Evolutionary conservation across 768 basidiomycete genomes (phyloP).

Genomic region (Agaricus subrufescens): DNA sequence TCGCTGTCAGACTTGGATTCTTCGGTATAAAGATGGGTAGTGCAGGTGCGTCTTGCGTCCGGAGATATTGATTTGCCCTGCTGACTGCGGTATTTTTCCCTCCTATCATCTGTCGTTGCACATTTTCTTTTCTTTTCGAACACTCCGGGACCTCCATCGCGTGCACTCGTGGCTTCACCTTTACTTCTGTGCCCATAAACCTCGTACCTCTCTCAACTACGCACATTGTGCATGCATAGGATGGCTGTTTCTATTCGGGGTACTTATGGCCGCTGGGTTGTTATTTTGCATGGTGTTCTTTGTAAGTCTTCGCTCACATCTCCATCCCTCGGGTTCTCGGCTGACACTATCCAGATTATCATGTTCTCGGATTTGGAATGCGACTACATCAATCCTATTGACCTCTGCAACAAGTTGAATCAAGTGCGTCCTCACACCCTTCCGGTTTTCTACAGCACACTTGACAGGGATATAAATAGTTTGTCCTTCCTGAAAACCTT

Average conservation of each 20-base stretch:
- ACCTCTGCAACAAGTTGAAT: conserved; percentile 98
- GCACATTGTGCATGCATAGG: conserved; percentile 38
- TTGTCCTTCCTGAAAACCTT: conserved; percentile 94
- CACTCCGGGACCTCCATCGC: no score
- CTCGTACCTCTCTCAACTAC: no score
- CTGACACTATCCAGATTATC: conserved; percentile 68
- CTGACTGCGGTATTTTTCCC: not conserved
- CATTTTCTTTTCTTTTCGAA: not conserved
- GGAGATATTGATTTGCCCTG: not conserved
- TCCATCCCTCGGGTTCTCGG: not conserved
- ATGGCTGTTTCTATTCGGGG: conserved; percentile 96
- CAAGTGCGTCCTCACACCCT: conserved; percentile 48
- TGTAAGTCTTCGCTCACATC: conserved; percentile 46
- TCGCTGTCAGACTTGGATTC: not conserved
- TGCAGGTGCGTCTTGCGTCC: conserved; percentile 29
- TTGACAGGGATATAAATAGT: conserved; percentile 41
- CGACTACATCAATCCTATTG: conserved; percentile 99
- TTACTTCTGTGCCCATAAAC: no score
- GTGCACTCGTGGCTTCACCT: no score
- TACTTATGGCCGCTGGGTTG: conserved; percentile 90
- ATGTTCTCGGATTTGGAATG: conserved; percentile 99
- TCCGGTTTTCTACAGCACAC: not conserved
- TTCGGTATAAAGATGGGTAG: conserved; percentile 29
- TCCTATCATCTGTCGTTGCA: not conserved
- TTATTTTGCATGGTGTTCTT: conserved; percentile 99